Evolutionary conservation across 352 stramenopile genomes (phyloP), one percentile per base, ranked within the genome.

Genomic region (Phytophthora capsici): DNA sequence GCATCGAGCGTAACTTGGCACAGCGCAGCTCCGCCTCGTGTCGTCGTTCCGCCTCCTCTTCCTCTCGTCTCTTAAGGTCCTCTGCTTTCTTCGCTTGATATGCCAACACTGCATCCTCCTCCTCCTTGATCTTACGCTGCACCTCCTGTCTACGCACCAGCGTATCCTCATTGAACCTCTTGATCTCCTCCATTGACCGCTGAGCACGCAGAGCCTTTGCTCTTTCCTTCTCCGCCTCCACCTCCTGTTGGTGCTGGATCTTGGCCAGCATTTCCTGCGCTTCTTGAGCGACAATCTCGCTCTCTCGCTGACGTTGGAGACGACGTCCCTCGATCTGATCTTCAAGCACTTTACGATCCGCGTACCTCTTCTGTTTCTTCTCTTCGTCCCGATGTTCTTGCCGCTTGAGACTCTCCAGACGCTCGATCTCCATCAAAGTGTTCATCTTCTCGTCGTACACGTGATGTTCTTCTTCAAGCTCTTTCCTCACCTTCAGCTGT

Each of bases 371-470:
- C 17, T 91, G 78, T 57, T 94, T 96, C 47, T 96, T 96, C 22
- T 86, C 72, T 47, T 97, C 87, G 51, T 98, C 92, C 25, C 96
- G 72, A 22, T 85, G 77, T 62, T 98, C 94, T 56, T 97, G 89
- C 26, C 76, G 69, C 63, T 98, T 93, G 2, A 99, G 78, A 16
- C 96, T 93, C 59, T 96, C 84, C 14, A 99, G 80, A 1, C 95
- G 88, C 71, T 98, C 89, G 43, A 98, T 89, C 71, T 98, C 94
- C 94, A 98, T 98, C 43, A 96, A 77, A 43, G 97, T 75, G 52
- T 98, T 97, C 88, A 98, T 97, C 51, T 96, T 91, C 17, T 94
- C 82, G 49, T 99, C 93, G 76, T 98, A 98, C 63, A 97, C 78
- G 25, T 90, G 74, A 23, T 96, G 86, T 10, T 88, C 75, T 7